Evolutionary conservation across 2,329 filamentous ascomycete genomes (phyloP), one percentile per base, ranked within the genome.

Genomic region (Ploettnerulaceae sp.): DNA sequence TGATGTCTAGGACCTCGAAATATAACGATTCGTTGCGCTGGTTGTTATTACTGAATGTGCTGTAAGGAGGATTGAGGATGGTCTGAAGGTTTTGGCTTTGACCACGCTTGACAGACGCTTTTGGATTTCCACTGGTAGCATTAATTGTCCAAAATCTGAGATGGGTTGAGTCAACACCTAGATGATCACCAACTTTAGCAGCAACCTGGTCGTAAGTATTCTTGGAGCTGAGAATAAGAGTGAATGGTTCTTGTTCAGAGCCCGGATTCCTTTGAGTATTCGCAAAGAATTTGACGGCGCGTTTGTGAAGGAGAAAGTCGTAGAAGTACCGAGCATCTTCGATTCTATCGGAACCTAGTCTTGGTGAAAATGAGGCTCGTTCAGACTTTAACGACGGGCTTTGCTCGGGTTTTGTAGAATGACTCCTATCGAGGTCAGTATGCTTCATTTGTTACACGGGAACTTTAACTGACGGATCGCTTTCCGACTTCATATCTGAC

Each of bases 1-100:
- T 95, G 73, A 96, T 95, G 53, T 98, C 93, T 31, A 98, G 71
- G 21, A 97, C 80, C 65, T 98, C 93, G 62, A 90, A 98, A 66
- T 84, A 97, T 42, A 98, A 73, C 1, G 84, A 80, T 66, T 97
- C 91, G 15, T 76, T 69, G 45, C 82, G 77, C 61, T 89, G 86
- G 24, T 76, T 81, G 47, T 77, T 77, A 56, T 82, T 86, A 40
- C 84, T 76, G 56, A 89, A 85, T 8, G 76, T 76, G 55, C 81
- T 81, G 43, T 86, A 87, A 42, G 83, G 79, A 8, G 86, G 83
- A 51, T 80, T 82, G 12, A 98, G 74, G 34, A 97, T 95, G 53
- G 80, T 82, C 42, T 78, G 76, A 9, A 98, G 72, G n/a, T 76
- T 94, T 48, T 84, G 78, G 51, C 48, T 58, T 49, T 64, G 75